Evolutionary conservation across 1,284 basidiomycete genomes (phyloP).

Genomic region (Rhodotorula sp.): DNA sequence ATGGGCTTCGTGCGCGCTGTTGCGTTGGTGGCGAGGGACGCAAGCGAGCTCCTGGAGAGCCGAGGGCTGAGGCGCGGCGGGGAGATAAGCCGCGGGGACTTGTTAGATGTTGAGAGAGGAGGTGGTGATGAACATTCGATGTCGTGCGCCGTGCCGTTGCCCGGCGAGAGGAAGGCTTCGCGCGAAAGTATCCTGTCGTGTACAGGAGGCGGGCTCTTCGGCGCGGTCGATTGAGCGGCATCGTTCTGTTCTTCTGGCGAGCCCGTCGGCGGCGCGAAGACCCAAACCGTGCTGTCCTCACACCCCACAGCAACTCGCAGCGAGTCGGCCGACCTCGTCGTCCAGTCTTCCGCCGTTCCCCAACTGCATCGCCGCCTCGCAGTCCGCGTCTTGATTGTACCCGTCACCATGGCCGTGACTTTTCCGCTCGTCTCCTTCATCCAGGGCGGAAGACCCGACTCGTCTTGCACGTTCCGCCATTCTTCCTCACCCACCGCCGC

Average conservation of each 20-base stretch:
- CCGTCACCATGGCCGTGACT: conserved; percentile 20
- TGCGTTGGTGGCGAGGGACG: background rate
- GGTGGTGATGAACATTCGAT: background rate
- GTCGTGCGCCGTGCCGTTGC: background rate
- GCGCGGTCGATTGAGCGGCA: background rate
- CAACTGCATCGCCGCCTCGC: background rate
- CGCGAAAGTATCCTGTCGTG: background rate
- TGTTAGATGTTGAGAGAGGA: background rate
- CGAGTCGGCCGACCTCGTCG: background rate
- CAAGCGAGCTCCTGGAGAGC: conserved; percentile 9
- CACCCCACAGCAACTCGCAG: conserved; percentile 26
- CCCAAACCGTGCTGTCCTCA: conserved; percentile 32
- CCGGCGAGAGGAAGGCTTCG: background rate
- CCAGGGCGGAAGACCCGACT: conserved; percentile 20
- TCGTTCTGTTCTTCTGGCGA: background rate
- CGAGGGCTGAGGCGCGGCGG: background rate
- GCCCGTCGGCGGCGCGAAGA: conserved; percentile 20
- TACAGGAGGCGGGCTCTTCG: background rate
- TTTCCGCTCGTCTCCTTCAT: conserved; percentile 21
- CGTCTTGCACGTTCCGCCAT: background rate
- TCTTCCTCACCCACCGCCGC: too few species aligned
- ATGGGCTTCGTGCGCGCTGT: background rate
- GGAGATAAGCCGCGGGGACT: background rate
- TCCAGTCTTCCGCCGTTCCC: too few species aligned
- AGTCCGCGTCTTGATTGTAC: background rate